A percentile compares a stretch with the other conserved stretches of the same genome.
Conservation (phyloP, 331 rosid species). For the Dryas integrifolia region DNA sequence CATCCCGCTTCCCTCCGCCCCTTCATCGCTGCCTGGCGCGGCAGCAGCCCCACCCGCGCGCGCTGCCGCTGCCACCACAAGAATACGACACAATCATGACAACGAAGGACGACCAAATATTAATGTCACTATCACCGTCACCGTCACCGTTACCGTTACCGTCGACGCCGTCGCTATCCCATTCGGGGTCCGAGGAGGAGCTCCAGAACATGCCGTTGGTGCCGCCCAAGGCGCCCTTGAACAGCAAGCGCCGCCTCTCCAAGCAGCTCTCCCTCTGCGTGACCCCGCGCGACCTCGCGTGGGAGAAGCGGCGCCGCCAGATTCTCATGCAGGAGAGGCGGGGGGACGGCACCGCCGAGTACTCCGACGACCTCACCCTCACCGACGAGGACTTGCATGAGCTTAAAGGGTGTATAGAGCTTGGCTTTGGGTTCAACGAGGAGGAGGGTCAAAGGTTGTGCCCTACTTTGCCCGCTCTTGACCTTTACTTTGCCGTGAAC, state of each 20-base stretch:
- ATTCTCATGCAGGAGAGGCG: slow-evolving; percentile 43
- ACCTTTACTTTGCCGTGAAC: slow-evolving; percentile 83
- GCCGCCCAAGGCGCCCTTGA: slow-evolving; percentile 35
- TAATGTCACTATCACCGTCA: not conserved
- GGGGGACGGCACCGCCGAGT: slow-evolving; percentile 31
- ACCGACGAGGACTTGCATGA: slow-evolving; percentile 79
- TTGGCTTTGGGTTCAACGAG: slow-evolving; percentile 90
- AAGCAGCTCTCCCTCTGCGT: slow-evolving; percentile 60
- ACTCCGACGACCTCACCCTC: slow-evolving; percentile 42
- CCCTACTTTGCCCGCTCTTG: slow-evolving; percentile 84
- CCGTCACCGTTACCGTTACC: slow-evolving; percentile 12
- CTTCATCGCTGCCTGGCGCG: not conserved
- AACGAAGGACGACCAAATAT: not conserved
- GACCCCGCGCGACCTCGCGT: slow-evolving; percentile 53
- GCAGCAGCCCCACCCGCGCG: not conserved
- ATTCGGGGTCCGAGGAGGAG: slow-evolving; percentile 43
- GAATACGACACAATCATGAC: not conserved
- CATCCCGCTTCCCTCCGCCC: slow-evolving; percentile 14
- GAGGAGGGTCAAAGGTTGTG: slow-evolving; percentile 74
- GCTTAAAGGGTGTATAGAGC: slow-evolving; percentile 81
- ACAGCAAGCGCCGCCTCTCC: slow-evolving; percentile 43
- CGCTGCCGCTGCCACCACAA: not conserved
- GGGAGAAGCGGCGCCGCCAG: slow-evolving; percentile 73
- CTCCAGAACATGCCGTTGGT: slow-evolving; percentile 35
- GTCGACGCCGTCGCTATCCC: slow-evolving; percentile 6